Base-by-base conservation (phyloP, 78 protist genomes). In the Cyanophora paradoxa region DNA sequence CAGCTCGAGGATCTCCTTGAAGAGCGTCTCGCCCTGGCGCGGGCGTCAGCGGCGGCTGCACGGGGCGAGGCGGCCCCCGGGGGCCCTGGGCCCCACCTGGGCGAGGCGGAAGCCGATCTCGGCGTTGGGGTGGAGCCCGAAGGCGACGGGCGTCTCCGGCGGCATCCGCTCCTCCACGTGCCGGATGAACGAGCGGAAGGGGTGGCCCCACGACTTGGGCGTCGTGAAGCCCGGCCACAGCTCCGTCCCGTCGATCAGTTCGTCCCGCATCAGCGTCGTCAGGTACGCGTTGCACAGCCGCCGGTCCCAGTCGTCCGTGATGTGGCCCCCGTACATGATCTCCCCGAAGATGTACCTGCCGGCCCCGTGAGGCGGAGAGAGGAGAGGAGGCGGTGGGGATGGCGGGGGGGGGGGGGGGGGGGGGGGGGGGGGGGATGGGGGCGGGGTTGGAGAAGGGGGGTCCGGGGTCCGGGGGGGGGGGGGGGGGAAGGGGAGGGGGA, bases 281-380 rank as follows among this genome's bases (percentile, higher is more conserved):
- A 92, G 70, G 82, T 85, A 92, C 34, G 96, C 73, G 17, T 0
- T 24, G 77, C 84, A 79, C n/a, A 86, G 83, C 36, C 81, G 78
- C 24, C 96, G 85, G 46, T 92, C 96, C 74, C 84, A 79, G 71
- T 82, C 76, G 78, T 92, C 93, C 24, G 94, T 82, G 41, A 92
- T 85, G 83, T 92, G 96, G 1, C 96, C 96, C 10, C 96, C 96
- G 74, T 92, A 92, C 91, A 92, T 81, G 63, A 92, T 89, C 79
- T 92, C 93, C 24, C 96, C 94, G 54, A 92, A 87, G 19, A 92
- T 79, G 87, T 92, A 92, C 24, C 84, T n/a, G n/a, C n/a, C n/a
- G n/a, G n/a, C n/a, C n/a, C n/a, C n/a, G n/a, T n/a, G n/a, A n/a
- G n/a, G n/a, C n/a, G n/a, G n/a, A n/a, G n/a, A n/a, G n/a, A n/a